Base-by-base conservation (phyloP, 371 early-diverging fungal genomes). In the Mucor irregularis region DNA sequence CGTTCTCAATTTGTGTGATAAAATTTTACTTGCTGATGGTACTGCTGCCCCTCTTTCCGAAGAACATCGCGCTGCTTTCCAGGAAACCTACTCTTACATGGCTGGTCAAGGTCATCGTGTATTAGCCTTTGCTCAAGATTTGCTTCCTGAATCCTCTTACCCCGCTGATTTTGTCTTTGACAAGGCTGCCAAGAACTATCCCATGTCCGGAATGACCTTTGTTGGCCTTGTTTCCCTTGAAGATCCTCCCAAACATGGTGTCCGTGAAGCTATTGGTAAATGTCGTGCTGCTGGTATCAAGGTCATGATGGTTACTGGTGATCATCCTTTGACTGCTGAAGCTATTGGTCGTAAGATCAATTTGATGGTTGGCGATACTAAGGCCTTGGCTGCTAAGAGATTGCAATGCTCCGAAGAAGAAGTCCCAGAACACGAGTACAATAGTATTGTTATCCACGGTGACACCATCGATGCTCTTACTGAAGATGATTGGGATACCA, bases 251-350 rank as follows among this genome's bases (percentile, higher is more conserved):
- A 95, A 96, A 73, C 94, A 94, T 61, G 97, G 96, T 50, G 96
- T 97, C 16, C 92, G 94, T 71, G 94, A 95, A 65, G 96, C 96
- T n/a, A 87, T 97, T 62, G 95, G 93, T 38, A 80, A 86, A 39
- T 94, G 95, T 63, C 88, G 95, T 53, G 74, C 77, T 26, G 98
- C 98, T 5, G 97, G 96, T 61, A 89, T 98, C 67, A 87, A 90
- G 63, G 93, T 97, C 34, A 86, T 95, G 82, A 97, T 96, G 95
- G 97, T 95, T 9, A 97, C 97, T 10, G 98, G 96, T 61, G 97
- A 97, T 70, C 94, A 94, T 61, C 92, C 94, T 24, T 78, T 96
- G 57, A 95, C 96, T 1, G 90, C 91, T 25, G 89, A 90, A 62
- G 88, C 88, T 8, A 88, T 90, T 57, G 91, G 85, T 6, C 87